Evolutionary conservation across 371 early-diverging fungal species (phyloP).

Genomic region (Saksenaea oblongispora): DNA sequence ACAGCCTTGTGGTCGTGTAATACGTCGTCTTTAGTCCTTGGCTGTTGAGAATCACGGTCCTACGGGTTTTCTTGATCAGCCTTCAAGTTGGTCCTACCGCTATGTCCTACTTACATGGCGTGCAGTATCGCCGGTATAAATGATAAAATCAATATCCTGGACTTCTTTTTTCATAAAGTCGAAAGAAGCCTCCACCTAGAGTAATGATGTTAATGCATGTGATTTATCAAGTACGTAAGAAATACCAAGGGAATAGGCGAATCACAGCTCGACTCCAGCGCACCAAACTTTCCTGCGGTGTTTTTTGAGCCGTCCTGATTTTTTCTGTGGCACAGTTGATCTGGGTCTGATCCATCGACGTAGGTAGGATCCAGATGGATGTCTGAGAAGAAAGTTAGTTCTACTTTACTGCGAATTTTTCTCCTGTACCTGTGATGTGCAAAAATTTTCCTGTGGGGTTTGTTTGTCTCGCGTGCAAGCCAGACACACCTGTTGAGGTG

Average conservation of each 20-base stretch:
- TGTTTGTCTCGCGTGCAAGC: background rate
- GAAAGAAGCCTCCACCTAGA: conserved; percentile 35
- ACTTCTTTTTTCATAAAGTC: conserved; percentile 33
- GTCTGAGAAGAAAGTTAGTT: conserved; percentile 16
- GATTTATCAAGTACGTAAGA: background rate
- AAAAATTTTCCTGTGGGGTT: background rate
- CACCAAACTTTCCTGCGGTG: conserved; percentile 36
- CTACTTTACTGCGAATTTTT: background rate
- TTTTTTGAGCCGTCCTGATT: background rate
- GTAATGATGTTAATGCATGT: background rate
- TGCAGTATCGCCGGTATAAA: conserved; percentile 54
- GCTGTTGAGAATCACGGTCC: conserved; percentile 38
- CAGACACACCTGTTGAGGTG: background rate
- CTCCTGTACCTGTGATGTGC: background rate
- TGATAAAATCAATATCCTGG: conserved; percentile 43
- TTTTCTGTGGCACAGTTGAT: conserved; percentile 20
- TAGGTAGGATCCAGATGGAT: conserved; percentile 37
- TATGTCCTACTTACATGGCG: conserved; percentile 48
- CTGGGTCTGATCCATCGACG: conserved; percentile 17
- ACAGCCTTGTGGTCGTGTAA: conserved; percentile 30
- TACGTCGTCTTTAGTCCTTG: conserved; percentile 27
- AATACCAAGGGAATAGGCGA: conserved; percentile 33
- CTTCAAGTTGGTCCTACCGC: background rate
- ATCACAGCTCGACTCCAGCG: conserved; percentile 40
- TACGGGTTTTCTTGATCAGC: background rate